phyloP scores from a whole-genome alignment of 2,329 filamentous ascomycete species.

The Cladosporium sphaerospermum region DNA sequence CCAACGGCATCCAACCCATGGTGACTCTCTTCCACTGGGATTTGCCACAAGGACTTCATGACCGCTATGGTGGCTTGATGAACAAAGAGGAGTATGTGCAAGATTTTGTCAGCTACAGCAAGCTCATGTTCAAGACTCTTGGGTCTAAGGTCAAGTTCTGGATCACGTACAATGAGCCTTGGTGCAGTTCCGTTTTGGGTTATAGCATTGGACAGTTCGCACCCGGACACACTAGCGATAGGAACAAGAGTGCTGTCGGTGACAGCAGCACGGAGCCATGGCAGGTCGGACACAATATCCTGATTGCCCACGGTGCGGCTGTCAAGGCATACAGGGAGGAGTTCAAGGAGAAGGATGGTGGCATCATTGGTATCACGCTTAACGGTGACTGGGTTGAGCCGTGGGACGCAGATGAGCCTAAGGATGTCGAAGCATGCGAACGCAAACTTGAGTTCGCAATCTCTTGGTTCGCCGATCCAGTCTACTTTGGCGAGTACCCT shows the following conservation, averaged over 20 bases:
- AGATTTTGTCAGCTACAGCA: constrained; percentile 74
- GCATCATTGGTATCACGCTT: constrained; percentile 80
- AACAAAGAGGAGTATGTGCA: constrained; percentile 76
- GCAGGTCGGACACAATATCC: constrained; percentile 73
- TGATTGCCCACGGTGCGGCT: constrained; percentile 72
- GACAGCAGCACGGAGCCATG: constrained; percentile 74
- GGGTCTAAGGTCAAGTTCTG: constrained; percentile 73
- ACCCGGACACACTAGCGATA: constrained; percentile 74
- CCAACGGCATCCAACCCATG: constrained; percentile 70
- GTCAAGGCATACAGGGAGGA: constrained; percentile 79
- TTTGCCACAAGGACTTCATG: constrained; percentile 68
- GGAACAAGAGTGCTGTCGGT: constrained; percentile 61
- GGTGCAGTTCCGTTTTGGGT: constrained; percentile 74
- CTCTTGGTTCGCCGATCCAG: constrained; percentile 80
- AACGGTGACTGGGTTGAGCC: constrained; percentile 69
- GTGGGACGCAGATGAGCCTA: constrained; percentile 70
- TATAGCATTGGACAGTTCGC: constrained; percentile 74
- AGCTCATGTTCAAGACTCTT: constrained; percentile 67
- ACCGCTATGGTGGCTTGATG: constrained; percentile 73
- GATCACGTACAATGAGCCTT: constrained; percentile 59
- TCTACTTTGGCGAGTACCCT: constrained; percentile 79
- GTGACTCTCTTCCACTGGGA: constrained; percentile 88
- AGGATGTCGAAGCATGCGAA: constrained; percentile 67
- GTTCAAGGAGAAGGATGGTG: constrained; percentile 65
- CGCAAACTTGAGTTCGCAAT: constrained; percentile 85